phyloP scores from a whole-genome alignment of 164 flowering plant species.

The Protea cynaroides region DNA sequence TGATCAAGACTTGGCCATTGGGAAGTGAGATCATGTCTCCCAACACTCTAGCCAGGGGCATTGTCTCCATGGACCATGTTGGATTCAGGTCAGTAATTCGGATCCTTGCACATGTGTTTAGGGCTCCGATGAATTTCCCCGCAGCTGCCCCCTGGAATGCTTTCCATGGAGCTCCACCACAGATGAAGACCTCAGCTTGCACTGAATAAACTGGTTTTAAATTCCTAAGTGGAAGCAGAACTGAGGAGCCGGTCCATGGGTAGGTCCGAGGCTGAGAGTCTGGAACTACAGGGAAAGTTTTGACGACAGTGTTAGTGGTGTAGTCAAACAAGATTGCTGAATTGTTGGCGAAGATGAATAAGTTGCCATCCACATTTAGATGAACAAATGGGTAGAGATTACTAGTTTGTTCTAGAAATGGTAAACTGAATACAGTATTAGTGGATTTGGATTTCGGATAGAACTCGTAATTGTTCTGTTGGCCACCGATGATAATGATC shows the following conservation, averaged over 20 bases:
- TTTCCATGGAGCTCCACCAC: slow-evolving; percentile 47
- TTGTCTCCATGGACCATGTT: slow-evolving; percentile 43
- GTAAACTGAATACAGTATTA: too few species aligned
- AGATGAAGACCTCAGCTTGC: slow-evolving; percentile 40
- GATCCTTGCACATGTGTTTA: too few species aligned
- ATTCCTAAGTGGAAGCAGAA: slow-evolving; percentile 34
- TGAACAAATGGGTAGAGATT: too few species aligned
- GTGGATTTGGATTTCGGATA: slow-evolving; percentile 20
- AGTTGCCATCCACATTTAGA: too few species aligned
- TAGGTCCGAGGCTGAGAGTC: slow-evolving; percentile 40
- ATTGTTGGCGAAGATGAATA: slow-evolving; percentile 53
- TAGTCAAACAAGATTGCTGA: slow-evolving; percentile 39
- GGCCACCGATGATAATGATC: slow-evolving; percentile 42
- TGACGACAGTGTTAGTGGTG: slow-evolving; percentile 24
- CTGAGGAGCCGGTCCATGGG: slow-evolving; percentile 51
- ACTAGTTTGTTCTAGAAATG: too few species aligned
- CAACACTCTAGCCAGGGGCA: slow-evolving; percentile 45
- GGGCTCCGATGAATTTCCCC: too few species aligned
- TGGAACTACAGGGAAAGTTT: slow-evolving; percentile 32
- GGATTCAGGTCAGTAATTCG: too few species aligned
- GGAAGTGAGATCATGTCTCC: slow-evolving; percentile 51
- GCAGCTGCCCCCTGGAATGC: too few species aligned
- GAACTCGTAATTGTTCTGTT: slow-evolving; percentile 39
- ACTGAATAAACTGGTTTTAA: not conserved
- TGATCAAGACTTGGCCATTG: slow-evolving; percentile 38